Conservation (phyloP, 228 moss, liverwort and hornwort genomes). For the Sphagnum fallax region DNA sequence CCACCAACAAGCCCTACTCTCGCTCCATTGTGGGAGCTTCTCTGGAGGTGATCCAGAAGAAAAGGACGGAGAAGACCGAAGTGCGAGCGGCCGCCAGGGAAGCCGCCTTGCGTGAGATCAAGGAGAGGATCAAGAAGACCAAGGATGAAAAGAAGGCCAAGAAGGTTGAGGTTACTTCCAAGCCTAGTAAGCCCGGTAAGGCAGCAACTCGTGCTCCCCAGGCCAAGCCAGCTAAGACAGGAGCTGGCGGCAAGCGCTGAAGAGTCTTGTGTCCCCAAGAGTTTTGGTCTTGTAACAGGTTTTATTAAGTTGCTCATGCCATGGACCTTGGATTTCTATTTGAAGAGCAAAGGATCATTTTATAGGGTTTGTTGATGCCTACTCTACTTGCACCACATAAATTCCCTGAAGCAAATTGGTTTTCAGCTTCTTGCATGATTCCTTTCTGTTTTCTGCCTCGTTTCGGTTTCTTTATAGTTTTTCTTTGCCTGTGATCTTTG, state of each 20-base stretch:
- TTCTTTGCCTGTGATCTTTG: no score
- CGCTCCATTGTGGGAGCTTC: constrained; percentile 8
- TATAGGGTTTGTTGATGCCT: no score
- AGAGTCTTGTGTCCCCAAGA: background rate
- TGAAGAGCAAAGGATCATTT: no score
- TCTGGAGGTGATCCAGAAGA: constrained; percentile 8
- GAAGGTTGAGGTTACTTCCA: constrained; percentile 3
- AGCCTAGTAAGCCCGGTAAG: constrained; percentile 16
- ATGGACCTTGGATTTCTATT: no score
- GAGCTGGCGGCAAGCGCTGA: constrained; percentile 10
- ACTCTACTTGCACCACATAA: no score
- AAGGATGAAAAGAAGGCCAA: constrained; percentile 10
- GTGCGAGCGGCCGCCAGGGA: constrained; percentile 4
- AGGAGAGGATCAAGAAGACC: constrained; percentile 8
- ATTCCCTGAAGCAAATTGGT: no score
- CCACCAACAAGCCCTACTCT: constrained; percentile 5
- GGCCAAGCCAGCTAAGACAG: constrained; percentile 3
- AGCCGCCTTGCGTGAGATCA: constrained; percentile 9
- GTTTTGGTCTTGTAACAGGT: no score
- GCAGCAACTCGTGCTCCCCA: background rate
- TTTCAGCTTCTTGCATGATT: no score
- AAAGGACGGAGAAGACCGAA: constrained; percentile 2
- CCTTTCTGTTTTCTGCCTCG: no score
- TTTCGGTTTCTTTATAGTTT: no score
- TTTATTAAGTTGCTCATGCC: no score